These are phyloP conservation scores for Cucurbita moschata DNA, from an alignment of 306 rosid genomes.

Conservation along the genomic window DNA sequence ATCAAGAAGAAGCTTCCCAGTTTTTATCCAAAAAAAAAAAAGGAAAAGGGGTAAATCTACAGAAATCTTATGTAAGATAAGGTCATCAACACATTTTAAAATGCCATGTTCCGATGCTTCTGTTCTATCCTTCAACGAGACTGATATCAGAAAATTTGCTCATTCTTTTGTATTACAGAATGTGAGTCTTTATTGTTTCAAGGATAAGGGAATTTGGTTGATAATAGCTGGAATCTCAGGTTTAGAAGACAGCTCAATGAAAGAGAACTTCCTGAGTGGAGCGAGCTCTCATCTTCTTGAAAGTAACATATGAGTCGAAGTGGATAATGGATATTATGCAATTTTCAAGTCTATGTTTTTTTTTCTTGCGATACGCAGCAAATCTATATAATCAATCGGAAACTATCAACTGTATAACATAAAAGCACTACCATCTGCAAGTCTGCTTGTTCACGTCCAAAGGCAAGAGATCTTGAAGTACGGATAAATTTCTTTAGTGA, in stretches of 20 bases:
- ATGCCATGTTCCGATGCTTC: not conserved
- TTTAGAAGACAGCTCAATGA: not conserved
- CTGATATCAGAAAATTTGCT: not conserved
- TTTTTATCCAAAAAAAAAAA: not conserved
- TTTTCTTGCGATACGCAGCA: not conserved
- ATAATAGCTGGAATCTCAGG: not conserved
- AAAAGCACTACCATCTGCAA: conserved; percentile 32
- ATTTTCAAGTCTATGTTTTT: not conserved
- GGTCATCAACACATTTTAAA: not conserved
- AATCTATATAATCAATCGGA: not conserved
- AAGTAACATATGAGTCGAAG: not conserved
- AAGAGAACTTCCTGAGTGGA: too few relatives aligned
- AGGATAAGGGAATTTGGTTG: not conserved
- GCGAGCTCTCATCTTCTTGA: too few relatives aligned
- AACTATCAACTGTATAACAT: not conserved
- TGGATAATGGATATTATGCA: not conserved
- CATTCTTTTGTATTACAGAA: not conserved
- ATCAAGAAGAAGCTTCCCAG: not conserved
- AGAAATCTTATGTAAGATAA: not conserved
- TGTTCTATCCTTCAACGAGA: not conserved
- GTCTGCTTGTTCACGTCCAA: conserved; percentile 50
- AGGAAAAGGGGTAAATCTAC: not conserved
- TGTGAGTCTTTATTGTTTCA: not conserved
- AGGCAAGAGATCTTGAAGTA: conserved; percentile 44
- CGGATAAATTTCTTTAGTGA: conserved; percentile 44